Conservation (phyloP, 108 stramenopile species). For the Hondaea fermentalgiana region DNA sequence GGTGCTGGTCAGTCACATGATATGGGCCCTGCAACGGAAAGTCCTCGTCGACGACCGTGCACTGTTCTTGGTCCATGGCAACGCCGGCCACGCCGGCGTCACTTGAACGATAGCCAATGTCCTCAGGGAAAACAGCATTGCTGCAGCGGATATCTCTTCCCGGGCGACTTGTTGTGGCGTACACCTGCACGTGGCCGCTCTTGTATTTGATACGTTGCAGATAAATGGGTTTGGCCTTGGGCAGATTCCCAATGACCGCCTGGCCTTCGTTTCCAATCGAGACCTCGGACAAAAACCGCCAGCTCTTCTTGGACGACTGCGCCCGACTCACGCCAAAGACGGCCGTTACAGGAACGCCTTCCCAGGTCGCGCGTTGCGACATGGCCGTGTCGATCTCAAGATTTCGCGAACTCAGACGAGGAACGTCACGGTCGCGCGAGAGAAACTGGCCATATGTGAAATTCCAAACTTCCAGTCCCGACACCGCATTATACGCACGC, state of each 20-base stretch:
- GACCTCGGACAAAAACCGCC: not conserved
- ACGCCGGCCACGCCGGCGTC: not conserved
- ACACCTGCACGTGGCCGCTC: not conserved
- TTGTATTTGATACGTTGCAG: not conserved
- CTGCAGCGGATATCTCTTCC: not conserved
- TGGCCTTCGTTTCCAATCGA: not conserved
- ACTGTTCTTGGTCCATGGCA: not conserved
- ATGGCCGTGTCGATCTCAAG: not conserved
- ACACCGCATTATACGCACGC: not conserved
- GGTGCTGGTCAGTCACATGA: not conserved
- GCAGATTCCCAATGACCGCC: not conserved
- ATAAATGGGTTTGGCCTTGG: not conserved
- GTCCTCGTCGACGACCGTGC: not conserved
- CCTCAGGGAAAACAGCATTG: not conserved
- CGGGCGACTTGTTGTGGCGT: not conserved
- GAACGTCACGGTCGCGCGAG: not conserved
- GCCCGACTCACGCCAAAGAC: not conserved
- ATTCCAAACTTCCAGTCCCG: not conserved
- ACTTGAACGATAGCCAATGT: not conserved
- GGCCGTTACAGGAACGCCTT: not conserved
- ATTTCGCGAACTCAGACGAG: not conserved
- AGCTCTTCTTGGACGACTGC: not conserved
- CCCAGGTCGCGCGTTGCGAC: not conserved
- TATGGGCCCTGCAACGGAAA: not conserved
- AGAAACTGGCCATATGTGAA: slow-evolving; percentile 5